Conservation (phyloP, 2,329 filamentous ascomycete genomes). For the Coniochaeta prunicola region DNA sequence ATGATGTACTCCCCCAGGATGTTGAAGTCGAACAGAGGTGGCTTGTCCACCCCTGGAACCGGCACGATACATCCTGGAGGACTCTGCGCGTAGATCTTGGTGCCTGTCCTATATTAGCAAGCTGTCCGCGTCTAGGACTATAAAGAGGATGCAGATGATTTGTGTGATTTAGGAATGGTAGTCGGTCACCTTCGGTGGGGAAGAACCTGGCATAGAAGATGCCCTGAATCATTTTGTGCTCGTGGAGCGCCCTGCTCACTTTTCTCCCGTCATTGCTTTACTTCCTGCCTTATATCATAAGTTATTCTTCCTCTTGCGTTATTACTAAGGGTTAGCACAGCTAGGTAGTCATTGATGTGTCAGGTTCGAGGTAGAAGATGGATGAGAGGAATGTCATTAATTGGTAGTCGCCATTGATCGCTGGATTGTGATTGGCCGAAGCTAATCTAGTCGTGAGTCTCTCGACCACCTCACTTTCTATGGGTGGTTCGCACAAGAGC, state of each 20-base stretch:
- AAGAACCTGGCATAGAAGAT: slow-evolving; percentile 67
- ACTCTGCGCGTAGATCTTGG: slow-evolving; percentile 55
- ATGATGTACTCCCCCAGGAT: slow-evolving; percentile 89
- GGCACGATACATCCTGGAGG: slow-evolving; percentile 55
- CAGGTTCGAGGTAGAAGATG: background rate
- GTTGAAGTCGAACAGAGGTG: slow-evolving; percentile 75
- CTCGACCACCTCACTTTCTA: too few species aligned
- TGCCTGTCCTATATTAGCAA: slow-evolving; percentile 31
- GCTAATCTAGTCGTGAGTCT: background rate
- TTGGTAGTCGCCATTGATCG: background rate
- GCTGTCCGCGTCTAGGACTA: too few species aligned
- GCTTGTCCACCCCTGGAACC: slow-evolving; percentile 33
- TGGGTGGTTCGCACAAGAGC: too few species aligned
- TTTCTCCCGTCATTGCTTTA: background rate
- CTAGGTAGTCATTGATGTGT: background rate
- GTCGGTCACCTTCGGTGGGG: slow-evolving; percentile 50
- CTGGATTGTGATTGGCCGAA: background rate
- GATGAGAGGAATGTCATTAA: background rate
- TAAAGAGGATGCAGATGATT: too few species aligned
- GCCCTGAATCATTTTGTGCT: slow-evolving; percentile 54
- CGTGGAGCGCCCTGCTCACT: background rate
- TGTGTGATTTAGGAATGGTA: background rate
- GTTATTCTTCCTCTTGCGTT: background rate
- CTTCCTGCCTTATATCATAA: background rate
- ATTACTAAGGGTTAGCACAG: background rate